Evolutionary conservation across 345 rosid species (phyloP).

Genomic region (Citrus mangshanensis): DNA sequence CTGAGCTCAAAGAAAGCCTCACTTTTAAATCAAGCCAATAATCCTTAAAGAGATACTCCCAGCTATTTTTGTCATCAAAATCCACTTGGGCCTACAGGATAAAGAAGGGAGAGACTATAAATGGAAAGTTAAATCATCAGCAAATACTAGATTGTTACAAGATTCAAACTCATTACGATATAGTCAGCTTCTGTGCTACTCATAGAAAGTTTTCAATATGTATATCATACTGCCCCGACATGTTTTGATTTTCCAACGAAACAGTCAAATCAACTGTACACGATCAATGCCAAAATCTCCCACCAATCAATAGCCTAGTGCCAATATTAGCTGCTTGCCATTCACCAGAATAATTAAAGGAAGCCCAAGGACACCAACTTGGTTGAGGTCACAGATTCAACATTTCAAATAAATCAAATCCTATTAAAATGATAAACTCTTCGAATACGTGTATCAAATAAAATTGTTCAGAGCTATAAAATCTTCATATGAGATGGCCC

Average conservation of each 20-base stretch:
- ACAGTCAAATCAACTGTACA: not conserved
- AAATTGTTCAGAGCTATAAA: not conserved
- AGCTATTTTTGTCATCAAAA: slow-evolving; percentile 92
- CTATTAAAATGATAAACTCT: slow-evolving; percentile 1
- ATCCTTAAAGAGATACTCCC: slow-evolving; percentile 99
- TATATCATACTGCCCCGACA: not conserved
- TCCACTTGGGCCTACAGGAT: slow-evolving; percentile 66
- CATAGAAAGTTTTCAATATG: not conserved
- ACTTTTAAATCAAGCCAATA: slow-evolving; percentile 84
- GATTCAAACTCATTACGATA: not conserved
- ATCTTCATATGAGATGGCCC: slow-evolving; percentile 1
- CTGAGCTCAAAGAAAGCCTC: slow-evolving; percentile 58
- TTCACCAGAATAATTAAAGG: slow-evolving; percentile 1
- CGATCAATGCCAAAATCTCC: not conserved
- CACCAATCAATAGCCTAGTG: not conserved
- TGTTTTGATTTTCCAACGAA: slow-evolving; percentile 3
- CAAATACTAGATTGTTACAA: not conserved
- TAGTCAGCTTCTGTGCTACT: slow-evolving; percentile 1
- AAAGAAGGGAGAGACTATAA: slow-evolving; percentile 11
- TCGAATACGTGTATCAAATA: not conserved
- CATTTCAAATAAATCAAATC: slow-evolving; percentile 4
- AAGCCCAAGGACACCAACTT: not conserved
- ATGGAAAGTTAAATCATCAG: not conserved
- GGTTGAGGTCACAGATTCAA: not conserved
- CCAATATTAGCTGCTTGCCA: not conserved